Evolutionary conservation across 1,139 yeast species (phyloP).

Genomic region (Candida sojae): DNA sequence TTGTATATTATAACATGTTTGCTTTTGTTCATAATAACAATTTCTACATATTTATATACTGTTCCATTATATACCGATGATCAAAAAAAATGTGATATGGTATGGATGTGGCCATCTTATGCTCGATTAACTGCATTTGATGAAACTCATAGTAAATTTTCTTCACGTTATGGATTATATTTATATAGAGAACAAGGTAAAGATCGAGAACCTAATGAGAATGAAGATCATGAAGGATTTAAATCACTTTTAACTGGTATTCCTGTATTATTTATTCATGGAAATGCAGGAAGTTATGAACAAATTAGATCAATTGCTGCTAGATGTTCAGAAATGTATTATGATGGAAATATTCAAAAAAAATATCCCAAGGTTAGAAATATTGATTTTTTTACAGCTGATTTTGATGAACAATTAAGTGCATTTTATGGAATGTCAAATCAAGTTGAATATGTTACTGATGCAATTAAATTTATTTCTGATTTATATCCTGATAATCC

Average conservation of each 20-base stretch:
- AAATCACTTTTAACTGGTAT: conserved; percentile 55
- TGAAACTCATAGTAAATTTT: conserved; percentile 66
- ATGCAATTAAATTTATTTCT: conserved; percentile 77
- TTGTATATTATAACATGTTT: background rate
- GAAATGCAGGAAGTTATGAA: conserved; percentile 92
- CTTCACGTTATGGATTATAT: conserved; percentile 77
- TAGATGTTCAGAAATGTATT: conserved; percentile 55
- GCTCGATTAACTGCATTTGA: conserved; percentile 75
- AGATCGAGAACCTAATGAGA: conserved; percentile 50
- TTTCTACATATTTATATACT: conserved; percentile 7
- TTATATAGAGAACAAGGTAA: conserved; percentile 76
- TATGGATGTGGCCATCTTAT: conserved; percentile 77
- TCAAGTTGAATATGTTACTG: conserved; percentile 92
- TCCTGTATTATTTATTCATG: conserved; percentile 93
- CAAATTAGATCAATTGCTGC: conserved; percentile 95
- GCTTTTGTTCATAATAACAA: background rate
- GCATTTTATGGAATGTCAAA: conserved; percentile 97
- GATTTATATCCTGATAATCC: conserved; percentile 52
- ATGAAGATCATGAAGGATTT: conserved; percentile 18
- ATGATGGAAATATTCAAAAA: conserved; percentile 21
- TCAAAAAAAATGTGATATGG: conserved; percentile 50
- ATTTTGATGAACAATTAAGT: conserved; percentile 93
- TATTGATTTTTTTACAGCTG: conserved; percentile 84
- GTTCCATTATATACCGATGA: conserved; percentile 30
- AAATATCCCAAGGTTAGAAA: conserved; percentile 37